Evolutionary conservation across 2,329 filamentous ascomycete genomes (phyloP).

Genomic region (Ascochyta viciae-villosae): DNA sequence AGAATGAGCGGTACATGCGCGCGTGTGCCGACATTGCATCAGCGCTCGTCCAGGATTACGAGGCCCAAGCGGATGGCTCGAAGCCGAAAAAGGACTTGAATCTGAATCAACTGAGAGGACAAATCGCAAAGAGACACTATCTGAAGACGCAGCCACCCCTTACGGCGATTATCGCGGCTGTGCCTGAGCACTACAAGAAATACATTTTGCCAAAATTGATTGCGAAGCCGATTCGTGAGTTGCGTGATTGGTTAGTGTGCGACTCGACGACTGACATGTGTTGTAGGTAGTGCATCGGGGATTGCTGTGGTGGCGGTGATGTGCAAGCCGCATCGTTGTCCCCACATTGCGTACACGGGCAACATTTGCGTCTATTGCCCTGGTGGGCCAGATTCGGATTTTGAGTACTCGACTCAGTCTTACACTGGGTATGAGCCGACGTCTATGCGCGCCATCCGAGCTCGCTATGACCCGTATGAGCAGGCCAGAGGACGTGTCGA

Average conservation of each 20-base stretch:
- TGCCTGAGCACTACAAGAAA: conserved; percentile 99
- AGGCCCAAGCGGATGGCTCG: conserved; percentile 75
- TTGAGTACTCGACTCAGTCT: conserved; percentile 98
- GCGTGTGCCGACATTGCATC: conserved; percentile 96
- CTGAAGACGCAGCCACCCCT: conserved; percentile 87
- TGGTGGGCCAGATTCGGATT: conserved; percentile 95
- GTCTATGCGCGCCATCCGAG: conserved; percentile 96
- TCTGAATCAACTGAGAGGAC: conserved; percentile 84
- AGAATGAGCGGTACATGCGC: conserved; percentile 92
- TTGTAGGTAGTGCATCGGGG: conserved; percentile 85
- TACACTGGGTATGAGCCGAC: conserved; percentile 99
- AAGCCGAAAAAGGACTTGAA: conserved; percentile 86
- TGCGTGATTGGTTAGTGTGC: background rate
- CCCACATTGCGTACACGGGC: conserved; percentile 96
- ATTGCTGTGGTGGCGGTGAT: conserved; percentile 99
- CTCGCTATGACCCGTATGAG: conserved; percentile 96
- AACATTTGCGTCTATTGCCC: conserved; percentile 99
- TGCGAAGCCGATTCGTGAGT: conserved; percentile 89
- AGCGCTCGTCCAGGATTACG: conserved; percentile 91
- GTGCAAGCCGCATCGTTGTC: conserved; percentile 98
- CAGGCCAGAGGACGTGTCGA: conserved; percentile 95
- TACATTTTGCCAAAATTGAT: conserved; percentile 96
- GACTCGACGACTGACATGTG: conserved; percentile 5
- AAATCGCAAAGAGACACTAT: conserved; percentile 91
- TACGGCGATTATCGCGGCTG: conserved; percentile 95